phyloP scores from a whole-genome alignment of 805 yeast genomes.

The Myxozyma vanderwaltii region DNA sequence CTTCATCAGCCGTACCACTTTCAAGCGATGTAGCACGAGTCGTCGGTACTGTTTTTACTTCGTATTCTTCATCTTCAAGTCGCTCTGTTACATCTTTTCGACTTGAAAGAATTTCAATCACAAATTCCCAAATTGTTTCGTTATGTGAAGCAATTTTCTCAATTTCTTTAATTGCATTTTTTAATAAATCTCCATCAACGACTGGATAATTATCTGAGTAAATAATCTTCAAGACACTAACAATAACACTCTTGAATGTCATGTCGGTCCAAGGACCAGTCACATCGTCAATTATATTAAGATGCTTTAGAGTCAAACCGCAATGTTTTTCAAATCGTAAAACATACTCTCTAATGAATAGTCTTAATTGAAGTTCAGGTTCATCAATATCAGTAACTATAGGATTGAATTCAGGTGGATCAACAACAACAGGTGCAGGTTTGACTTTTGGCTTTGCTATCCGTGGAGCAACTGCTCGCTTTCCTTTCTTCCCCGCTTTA shows the following conservation, averaged over 20 bases:
- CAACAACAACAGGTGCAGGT: slow-evolving; percentile 20
- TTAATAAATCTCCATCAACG: slow-evolving; percentile 32
- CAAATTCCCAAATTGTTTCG: slow-evolving; percentile 40
- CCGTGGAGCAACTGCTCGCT: slow-evolving; percentile 7
- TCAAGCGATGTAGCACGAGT: slow-evolving; percentile 3
- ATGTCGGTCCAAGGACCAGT: slow-evolving; percentile 43
- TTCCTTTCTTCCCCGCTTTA: background rate
- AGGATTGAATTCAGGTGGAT: slow-evolving; percentile 39
- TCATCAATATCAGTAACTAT: slow-evolving; percentile 36
- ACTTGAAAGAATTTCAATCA: slow-evolving; percentile 33
- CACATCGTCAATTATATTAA: slow-evolving; percentile 43
- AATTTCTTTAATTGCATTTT: slow-evolving; percentile 38
- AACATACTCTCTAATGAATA: slow-evolving; percentile 44
- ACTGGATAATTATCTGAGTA: slow-evolving; percentile 40
- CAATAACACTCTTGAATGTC: slow-evolving; percentile 42
- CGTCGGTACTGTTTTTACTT: background rate
- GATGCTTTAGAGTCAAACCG: slow-evolving; percentile 42
- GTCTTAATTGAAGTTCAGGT: slow-evolving; percentile 41
- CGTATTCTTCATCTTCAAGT: background rate
- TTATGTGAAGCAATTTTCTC: slow-evolving; percentile 43
- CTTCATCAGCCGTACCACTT: background rate
- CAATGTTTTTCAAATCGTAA: slow-evolving; percentile 45
- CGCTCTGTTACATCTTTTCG: background rate
- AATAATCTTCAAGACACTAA: slow-evolving; percentile 40
- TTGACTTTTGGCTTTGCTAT: slow-evolving; percentile 19